Evolutionary conservation across 371 early-diverging fungal species (phyloP).

Genomic region (Rhizopus stolonifer): DNA sequence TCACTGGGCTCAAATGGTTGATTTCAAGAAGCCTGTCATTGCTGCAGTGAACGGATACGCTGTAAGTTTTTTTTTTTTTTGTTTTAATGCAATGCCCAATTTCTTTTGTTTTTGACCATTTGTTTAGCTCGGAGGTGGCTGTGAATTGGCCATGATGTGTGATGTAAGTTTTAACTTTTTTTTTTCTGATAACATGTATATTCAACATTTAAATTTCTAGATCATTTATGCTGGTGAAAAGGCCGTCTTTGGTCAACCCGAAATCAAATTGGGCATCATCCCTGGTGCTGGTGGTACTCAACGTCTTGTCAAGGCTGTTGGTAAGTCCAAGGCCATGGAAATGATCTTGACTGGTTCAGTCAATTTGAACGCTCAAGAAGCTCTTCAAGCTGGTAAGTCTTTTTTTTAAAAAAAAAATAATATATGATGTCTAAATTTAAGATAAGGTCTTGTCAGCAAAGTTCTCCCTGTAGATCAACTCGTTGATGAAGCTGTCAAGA

Average conservation of each 20-base stretch:
- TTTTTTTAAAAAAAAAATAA: not conserved
- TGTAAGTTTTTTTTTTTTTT: no score
- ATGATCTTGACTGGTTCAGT: slow-evolving; percentile 86
- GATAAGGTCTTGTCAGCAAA: slow-evolving; percentile 78
- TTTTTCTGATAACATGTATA: not conserved
- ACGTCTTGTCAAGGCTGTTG: slow-evolving; percentile 91
- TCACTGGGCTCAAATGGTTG: slow-evolving; percentile 91
- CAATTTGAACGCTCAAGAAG: slow-evolving; percentile 88
- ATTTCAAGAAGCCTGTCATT: slow-evolving; percentile 93
- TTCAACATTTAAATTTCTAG: slow-evolving; percentile 32
- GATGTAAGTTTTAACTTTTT: slow-evolving; percentile 45
- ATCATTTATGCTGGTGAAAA: slow-evolving; percentile 98
- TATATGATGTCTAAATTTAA: not conserved
- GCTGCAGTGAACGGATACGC: slow-evolving; percentile 98
- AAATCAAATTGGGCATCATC: slow-evolving; percentile 96
- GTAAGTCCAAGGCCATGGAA: slow-evolving; percentile 99
- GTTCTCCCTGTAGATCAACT: slow-evolving; percentile 87
- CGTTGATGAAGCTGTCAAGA: slow-evolving; percentile 90
- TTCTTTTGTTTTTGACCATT: slow-evolving; percentile 1
- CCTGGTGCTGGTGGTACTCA: slow-evolving; percentile 92
- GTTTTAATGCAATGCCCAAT: not conserved
- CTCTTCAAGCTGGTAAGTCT: slow-evolving; percentile 66
- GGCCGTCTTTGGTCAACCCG: slow-evolving; percentile 97
- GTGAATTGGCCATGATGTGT: slow-evolving; percentile 99
- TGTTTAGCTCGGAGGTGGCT: slow-evolving; percentile 92